Evolutionary conservation across 2,329 filamentous ascomycete species (phyloP).

Genomic region (Pseudogymnoascus sp.): DNA sequence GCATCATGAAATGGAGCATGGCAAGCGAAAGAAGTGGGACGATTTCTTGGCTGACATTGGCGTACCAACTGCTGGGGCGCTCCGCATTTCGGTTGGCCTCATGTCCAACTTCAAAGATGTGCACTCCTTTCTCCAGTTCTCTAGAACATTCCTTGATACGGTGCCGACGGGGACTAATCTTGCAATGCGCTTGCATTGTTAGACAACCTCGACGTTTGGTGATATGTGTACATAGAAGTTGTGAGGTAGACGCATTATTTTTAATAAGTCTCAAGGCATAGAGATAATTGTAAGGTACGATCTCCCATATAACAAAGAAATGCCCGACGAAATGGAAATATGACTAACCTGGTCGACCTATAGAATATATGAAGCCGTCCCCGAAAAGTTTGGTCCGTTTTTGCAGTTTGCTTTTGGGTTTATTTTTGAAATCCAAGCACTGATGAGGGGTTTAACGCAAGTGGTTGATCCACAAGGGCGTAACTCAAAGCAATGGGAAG

Average conservation of each 20-base stretch:
- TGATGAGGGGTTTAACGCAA: slow-evolving; percentile 23
- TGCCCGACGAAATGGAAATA: neutral
- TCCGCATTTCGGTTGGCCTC: slow-evolving; percentile 34
- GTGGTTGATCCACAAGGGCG: neutral
- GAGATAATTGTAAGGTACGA: neutral
- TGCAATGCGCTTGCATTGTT: neutral
- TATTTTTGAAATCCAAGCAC: slow-evolving; percentile 25
- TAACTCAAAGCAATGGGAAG: neutral
- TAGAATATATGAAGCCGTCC: neutral
- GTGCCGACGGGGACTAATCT: neutral
- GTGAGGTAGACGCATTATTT: neutral
- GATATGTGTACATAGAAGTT: neutral
- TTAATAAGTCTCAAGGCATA: neutral
- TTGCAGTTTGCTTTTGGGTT: neutral
- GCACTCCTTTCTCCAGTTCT: slow-evolving; percentile 31
- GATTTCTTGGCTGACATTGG: slow-evolving; percentile 19
- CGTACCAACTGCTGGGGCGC: slow-evolving; percentile 27
- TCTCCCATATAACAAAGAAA: neutral
- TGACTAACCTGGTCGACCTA: neutral
- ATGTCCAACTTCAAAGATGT: slow-evolving; percentile 31
- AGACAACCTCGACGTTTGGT: neutral
- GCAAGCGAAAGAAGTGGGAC: slow-evolving; percentile 17
- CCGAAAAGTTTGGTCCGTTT: neutral
- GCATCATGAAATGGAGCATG: neutral
- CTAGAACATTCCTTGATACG: slow-evolving; percentile 19